Evolutionary conservation across 495 filamentous ascomycete species (phyloP).

Genomic region (Neurospora sp.): DNA sequence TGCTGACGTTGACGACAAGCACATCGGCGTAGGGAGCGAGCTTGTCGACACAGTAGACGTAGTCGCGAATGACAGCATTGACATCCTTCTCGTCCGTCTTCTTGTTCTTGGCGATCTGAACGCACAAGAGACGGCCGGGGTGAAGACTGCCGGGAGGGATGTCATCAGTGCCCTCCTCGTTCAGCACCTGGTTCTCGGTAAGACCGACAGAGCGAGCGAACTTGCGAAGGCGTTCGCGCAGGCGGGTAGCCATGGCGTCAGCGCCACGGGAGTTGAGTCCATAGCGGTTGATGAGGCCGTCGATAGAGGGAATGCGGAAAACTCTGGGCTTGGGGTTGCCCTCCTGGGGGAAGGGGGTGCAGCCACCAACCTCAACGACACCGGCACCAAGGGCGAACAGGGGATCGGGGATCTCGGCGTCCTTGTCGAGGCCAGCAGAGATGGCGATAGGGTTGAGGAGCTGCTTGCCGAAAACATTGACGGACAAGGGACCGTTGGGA

Average conservation of each 20-base stretch:
- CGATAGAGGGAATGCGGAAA: constrained; percentile 69
- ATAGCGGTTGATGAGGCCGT: constrained; percentile 89
- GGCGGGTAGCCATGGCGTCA: constrained; percentile 67
- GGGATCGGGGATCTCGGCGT: constrained; percentile 73
- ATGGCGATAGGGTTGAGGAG: constrained; percentile 82
- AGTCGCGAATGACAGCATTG: constrained; percentile 72
- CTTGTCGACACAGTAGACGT: constrained; percentile 72
- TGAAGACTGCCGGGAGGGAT: constrained; percentile 61
- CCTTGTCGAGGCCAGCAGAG: constrained; percentile 89
- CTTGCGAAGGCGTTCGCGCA: constrained; percentile 66
- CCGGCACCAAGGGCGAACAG: constrained; percentile 72
- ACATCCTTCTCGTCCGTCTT: constrained; percentile 73
- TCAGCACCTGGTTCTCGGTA: constrained; percentile 59
- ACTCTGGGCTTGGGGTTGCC: constrained; percentile 84
- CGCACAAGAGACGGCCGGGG: constrained; percentile 65
- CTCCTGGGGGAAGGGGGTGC: constrained; percentile 71
- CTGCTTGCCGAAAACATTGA: constrained; percentile 65
- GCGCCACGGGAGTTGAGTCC: constrained; percentile 88
- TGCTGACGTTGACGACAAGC: constrained; percentile 91
- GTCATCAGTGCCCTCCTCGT: constrained; percentile 53
- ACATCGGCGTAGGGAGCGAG: constrained; percentile 85
- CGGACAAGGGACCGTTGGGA: constrained; percentile 20
- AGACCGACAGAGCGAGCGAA: constrained; percentile 63
- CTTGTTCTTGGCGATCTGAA: constrained; percentile 99
- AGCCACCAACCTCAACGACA: constrained; percentile 85